Evolutionary conservation across 1,139 yeast genomes (phyloP).

Genomic region (Taiozyma sp.): DNA sequence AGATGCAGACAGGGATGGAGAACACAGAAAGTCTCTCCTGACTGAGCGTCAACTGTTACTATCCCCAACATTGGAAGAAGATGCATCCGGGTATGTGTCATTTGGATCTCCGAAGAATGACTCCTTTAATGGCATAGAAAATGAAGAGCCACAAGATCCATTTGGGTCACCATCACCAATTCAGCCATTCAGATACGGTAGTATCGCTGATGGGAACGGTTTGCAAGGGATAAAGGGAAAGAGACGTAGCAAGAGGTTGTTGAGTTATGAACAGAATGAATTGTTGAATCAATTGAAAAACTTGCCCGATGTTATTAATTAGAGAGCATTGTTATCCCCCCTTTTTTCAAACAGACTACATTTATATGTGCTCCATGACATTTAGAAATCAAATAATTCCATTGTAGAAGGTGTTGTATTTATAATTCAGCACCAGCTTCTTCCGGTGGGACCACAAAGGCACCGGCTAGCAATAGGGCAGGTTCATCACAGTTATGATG

Average conservation of each 20-base stretch:
- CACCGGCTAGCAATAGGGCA: constrained; percentile 76
- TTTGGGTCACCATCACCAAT: not conserved
- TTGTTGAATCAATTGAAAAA: constrained; percentile 37
- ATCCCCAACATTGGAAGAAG: constrained; percentile 14
- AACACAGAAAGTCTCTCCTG: not conserved
- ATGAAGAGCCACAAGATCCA: not conserved
- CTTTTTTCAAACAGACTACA: not conserved
- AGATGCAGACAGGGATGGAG: constrained; percentile 2
- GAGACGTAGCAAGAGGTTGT: constrained; percentile 27
- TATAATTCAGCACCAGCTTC: constrained; percentile 21
- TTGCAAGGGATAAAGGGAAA: constrained; percentile 1
- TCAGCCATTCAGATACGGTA: constrained; percentile 13
- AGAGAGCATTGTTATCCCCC: not conserved
- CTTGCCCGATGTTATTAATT: constrained; percentile 10
- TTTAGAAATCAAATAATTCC: not conserved
- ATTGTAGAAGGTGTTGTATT: not conserved
- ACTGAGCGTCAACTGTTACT: constrained; percentile 5
- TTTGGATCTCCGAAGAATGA: constrained; percentile 29
- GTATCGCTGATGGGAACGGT: constrained; percentile 9
- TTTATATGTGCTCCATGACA: not conserved
- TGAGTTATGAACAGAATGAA: constrained; percentile 47
- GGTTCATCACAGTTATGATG: constrained; percentile 85
- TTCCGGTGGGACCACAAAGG: constrained; percentile 68
- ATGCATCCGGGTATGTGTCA: constrained; percentile 32
- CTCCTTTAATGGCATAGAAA: not conserved